phyloP scores from a whole-genome alignment of 179 eudicot species.

The Spinacia oleracea region DNA sequence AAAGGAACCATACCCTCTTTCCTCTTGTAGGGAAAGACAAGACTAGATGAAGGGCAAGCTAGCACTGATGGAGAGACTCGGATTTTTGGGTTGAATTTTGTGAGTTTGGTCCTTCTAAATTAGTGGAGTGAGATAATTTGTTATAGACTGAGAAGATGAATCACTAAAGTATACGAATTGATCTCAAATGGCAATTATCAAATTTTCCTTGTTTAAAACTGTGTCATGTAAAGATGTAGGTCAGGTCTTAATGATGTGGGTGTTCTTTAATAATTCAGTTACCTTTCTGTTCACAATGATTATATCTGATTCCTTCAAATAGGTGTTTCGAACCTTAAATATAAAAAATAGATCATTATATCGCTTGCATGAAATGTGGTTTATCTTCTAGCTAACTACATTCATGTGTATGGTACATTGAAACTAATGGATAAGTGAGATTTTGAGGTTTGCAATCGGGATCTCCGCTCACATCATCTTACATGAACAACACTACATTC shows the following conservation, averaged over 20 bases:
- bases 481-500: background rate
- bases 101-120: slow-evolving; percentile 25
- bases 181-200: slow-evolving; percentile 3
- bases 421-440: background rate
- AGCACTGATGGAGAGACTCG: slow-evolving; percentile 35
- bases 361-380: background rate
- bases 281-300: background rate
- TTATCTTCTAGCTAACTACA: background rate
- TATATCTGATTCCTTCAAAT: slow-evolving; percentile 1
- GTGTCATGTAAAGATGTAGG: background rate
- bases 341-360: background rate
- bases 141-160: slow-evolving; percentile 7
- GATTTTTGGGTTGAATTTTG: slow-evolving; percentile 25
- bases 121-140: slow-evolving; percentile 11
- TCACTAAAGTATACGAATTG: background rate
- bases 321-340: background rate
- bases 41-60: slow-evolving; percentile 62
- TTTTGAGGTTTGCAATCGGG: background rate
- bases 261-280: background rate
- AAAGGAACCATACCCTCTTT: slow-evolving; percentile 41
- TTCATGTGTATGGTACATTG: background rate
- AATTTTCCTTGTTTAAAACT: background rate
- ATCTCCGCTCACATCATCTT: background rate
- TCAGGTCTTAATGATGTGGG: background rate
- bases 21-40: slow-evolving; percentile 60